Conservation (phyloP, 2,329 filamentous ascomycete species). For the Decorospora gaudefroyi region DNA sequence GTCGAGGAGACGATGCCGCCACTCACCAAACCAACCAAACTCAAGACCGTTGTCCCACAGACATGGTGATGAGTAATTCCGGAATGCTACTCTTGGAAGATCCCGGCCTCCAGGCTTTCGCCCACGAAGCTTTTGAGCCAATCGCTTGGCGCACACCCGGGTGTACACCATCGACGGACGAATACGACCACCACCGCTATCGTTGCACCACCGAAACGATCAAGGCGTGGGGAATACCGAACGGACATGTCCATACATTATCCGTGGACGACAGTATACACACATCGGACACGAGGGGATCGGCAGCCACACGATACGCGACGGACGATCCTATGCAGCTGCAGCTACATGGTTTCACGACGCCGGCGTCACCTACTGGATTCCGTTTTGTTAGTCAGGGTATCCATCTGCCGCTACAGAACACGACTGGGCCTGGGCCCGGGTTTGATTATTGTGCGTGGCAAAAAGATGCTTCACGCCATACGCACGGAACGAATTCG, state of each 20-base stretch:
- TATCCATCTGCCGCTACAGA: too few relatives aligned
- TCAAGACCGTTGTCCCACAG: slow-evolving; percentile 28
- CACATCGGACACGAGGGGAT: slow-evolving; percentile 17
- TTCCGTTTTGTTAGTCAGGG: too few relatives aligned
- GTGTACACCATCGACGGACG: too few relatives aligned
- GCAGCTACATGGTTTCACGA: slow-evolving; percentile 34
- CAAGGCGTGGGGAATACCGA: too few relatives aligned
- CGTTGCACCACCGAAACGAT: too few relatives aligned
- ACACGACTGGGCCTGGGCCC: too few relatives aligned
- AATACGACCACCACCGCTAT: too few relatives aligned
- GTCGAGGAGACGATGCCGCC: slow-evolving; percentile 3
- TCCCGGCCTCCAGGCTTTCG: slow-evolving; percentile 49
- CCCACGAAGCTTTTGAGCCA: slow-evolving; percentile 41
- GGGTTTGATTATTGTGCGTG: too few relatives aligned
- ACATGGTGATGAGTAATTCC: slow-evolving; percentile 54
- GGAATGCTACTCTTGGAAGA: slow-evolving; percentile 56
- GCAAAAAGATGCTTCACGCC: too few relatives aligned
- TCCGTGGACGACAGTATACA: slow-evolving; percentile 3
- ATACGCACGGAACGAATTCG: too few relatives aligned
- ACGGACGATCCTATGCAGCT: slow-evolving; percentile 22
- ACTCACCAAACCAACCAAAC: slow-evolving; percentile 16
- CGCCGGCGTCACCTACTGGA: slow-evolving; percentile 22
- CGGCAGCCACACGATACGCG: slow-evolving; percentile 28
- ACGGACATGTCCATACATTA: too few relatives aligned
- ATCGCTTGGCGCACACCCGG: slow-evolving; percentile 34